Base-by-base conservation (phyloP, 1,284 basidiomycete species). In the Malassezia yamatoensis region DNA sequence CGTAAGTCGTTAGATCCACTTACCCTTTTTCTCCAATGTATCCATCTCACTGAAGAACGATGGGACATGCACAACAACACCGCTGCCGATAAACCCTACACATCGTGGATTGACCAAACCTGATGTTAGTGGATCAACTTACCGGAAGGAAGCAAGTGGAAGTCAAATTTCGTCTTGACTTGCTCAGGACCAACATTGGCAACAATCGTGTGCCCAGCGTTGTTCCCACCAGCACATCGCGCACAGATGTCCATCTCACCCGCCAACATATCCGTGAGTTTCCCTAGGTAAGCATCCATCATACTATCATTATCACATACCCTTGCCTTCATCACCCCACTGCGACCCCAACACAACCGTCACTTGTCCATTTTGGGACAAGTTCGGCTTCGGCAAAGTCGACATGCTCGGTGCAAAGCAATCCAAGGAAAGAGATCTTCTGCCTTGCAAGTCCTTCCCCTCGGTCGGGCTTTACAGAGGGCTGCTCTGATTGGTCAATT, bases 131-230 rank as follows among this genome's bases (percentile, higher is more conserved):
- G 32, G 15, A 11, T 38, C n/a, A 6, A 79, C 83, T 63, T 62
- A 90, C 90, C 93, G 68, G 86, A 88, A 2, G 94, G 94, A 32
- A 98, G 80, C 15, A 96, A 79, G 79, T 98, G 93, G 77, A 98
- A 98, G 53, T 90, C 90, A 76, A 88, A 96, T 21, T 85, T 91
- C 66, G 83, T 89, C 76, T 83, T 83, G 61, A 79, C 83, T 76
- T 83, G 74, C 82, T 83, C 69, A 80, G 81, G 54, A 78, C 83
- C 64, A 81, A 79, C 76, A 44, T 87, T 85, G 37, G 86, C 88
- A 62, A 98, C 87, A 76, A 98, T 96, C 34, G 94, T 98, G 78
- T 98, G 93, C 6, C 93, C 94, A 40, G 93, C 93, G 75, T 98
- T 98, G 80, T 96, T 96, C 16, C 93, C 94, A 29, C 93, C 93